Base-by-base conservation (phyloP, 306 rosid genomes). In the Dryas alaskensis region DNA sequence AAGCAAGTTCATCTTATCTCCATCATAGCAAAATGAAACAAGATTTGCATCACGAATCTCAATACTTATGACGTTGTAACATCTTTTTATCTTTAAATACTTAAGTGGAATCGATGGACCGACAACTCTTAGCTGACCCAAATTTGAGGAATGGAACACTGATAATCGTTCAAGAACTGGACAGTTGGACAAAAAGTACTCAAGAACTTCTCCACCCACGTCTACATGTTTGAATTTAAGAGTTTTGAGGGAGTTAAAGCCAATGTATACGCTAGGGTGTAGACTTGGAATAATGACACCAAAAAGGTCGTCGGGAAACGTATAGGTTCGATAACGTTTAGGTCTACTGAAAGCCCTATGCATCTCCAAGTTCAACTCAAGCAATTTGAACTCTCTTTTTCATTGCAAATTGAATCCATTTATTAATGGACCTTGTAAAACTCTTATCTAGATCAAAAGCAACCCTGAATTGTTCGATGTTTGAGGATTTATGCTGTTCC, bases 31-130 rank as follows among this genome's bases (percentile, higher is more conserved):
- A 44, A 72, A 27, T 0, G 76, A 58, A 46, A 72, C 45, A 25
- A 72, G 76, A 31, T 45, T 72, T 14, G 76, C 1, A 31, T 59
- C 67, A 46, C 76, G 0, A 45, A 72, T 57, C 45, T 72, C 57
- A 19, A 72, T 13, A 13, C 76, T 72, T n/a, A 8, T 5, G 11
- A 72, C 10, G 37, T 7, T 19, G 17, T 13, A 10, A 14, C 67
- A 59, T 22, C 11, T 14, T 45, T 31, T 13, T 43, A 72, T 60
- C 7, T 10, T 46, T 27, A 72, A 46, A 46, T 25, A 8, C 64
- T 27, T 59, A 40, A 59, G 25, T 10, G 37, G 3, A 31, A 27
- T 27, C 4, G 42, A 59, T 59, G 64, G 5, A 59, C 64, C 2
- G 43, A 4, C 43, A 10, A 59, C 16, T 59, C 64, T 59, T 11